A percentile compares a stretch with the other conserved stretches of the same genome.
Evolutionary conservation across 345 rosid genomes (phyloP).

Genomic region (Eucalyptus shirleyi): DNA sequence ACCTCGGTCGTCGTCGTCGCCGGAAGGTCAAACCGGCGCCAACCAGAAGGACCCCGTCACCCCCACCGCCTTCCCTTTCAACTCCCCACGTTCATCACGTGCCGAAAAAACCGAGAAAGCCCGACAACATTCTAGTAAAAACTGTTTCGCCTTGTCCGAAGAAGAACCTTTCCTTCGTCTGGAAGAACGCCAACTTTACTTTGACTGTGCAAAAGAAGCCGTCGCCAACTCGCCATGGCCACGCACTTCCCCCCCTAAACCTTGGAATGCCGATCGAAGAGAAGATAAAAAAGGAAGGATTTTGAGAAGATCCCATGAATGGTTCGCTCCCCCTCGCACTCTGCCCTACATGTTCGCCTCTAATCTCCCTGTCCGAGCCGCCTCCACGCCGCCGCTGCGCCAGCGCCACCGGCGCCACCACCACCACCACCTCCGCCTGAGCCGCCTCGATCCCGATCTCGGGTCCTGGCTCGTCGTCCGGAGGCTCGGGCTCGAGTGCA

Average conservation of each 20-base stretch:
- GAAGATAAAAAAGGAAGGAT: neutral
- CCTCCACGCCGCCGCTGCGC: neutral
- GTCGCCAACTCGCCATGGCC: neutral
- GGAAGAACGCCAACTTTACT: neutral
- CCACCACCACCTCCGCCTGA: too few species aligned
- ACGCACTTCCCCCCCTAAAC: neutral
- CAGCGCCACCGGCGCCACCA: neutral
- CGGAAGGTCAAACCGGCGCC: neutral
- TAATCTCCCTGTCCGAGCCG: neutral
- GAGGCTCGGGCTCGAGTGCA: neutral
- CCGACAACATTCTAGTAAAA: neutral
- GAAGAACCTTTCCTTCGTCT: neutral
- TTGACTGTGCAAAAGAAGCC: neutral
- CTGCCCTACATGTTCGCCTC: neutral
- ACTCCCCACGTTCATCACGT: neutral
- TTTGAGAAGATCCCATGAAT: neutral
- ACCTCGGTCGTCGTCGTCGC: neutral
- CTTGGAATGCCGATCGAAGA: neutral
- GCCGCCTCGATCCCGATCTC: neutral
- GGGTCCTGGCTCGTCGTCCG: neutral
- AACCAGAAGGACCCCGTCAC: neutral
- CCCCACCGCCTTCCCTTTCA: neutral
- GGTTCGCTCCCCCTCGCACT: neutral
- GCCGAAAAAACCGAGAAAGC: neutral
- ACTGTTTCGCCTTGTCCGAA: neutral